Evolutionary conservation across 257 asterid species (phyloP).

Genomic region (Anisodus acutangulus): DNA sequence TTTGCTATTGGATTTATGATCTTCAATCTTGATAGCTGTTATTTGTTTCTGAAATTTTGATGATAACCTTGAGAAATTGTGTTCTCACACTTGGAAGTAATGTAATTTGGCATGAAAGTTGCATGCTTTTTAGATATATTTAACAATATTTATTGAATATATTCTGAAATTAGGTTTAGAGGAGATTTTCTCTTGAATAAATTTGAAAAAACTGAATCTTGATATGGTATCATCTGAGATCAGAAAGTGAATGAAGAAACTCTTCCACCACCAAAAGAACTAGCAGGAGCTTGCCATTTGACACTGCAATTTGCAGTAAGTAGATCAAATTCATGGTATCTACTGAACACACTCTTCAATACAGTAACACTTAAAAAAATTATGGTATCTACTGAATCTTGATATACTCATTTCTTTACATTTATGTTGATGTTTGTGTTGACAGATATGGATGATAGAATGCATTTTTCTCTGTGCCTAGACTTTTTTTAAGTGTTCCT

Average conservation of each 20-base stretch:
- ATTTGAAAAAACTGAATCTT: not conserved
- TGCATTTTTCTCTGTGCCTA: not conserved
- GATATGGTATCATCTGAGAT: not conserved
- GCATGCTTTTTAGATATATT: slow-evolving; percentile 33
- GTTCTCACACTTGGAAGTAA: slow-evolving; percentile 20
- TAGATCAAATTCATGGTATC: too few species aligned
- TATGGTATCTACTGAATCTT: not conserved
- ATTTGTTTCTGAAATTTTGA: slow-evolving; percentile 10
- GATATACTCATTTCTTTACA: slow-evolving; percentile 15
- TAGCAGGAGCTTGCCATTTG: not conserved
- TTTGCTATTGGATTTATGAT: not conserved
- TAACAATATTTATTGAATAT: slow-evolving; percentile 27
- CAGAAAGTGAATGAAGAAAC: not conserved
- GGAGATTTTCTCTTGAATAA: not conserved
- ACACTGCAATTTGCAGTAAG: too few species aligned
- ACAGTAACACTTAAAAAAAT: too few species aligned
- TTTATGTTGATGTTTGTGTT: not conserved
- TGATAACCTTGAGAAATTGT: not conserved
- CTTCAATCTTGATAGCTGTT: slow-evolving; percentile 31
- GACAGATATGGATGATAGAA: not conserved
- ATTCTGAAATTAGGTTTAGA: slow-evolving; percentile 29
- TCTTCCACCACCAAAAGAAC: not conserved
- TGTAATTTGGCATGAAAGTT: slow-evolving; percentile 32
- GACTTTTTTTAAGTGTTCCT: too few species aligned
- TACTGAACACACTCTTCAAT: too few species aligned